Base-by-base conservation (phyloP, 1,139 yeast species). In the Yamadazyma membranifaciens region DNA sequence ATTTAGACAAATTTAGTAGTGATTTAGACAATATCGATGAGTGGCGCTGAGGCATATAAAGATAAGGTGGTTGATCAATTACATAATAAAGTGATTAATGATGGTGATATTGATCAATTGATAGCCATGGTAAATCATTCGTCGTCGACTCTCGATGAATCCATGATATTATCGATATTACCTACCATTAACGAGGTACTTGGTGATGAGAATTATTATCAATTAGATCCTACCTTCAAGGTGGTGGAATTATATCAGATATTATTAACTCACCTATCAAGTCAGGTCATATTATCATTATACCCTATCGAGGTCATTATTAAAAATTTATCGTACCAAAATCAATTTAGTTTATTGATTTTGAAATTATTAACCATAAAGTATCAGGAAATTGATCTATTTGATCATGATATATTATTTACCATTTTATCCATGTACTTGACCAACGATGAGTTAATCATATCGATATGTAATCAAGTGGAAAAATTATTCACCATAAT, bases 241-340 rank as follows among this genome's bases (percentile, higher is more conserved):
- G 42, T 60, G 3, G 42, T 63, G 3, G 52, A 48, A 7, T 49
- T 66, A 11, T 51, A 62, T 25, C 60, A 55, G 27, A 46, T 52
- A 7, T 37, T 67, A 1, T 43, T 67, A 15, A 30, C 49, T 7
- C 41, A 41, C 17, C 37, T 61, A 15, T 41, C 51, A 2, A 55
- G 60, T 37, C 40, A 43, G 4, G 46, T 52, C 5, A 50, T 65
- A 15, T 36, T 57, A 24, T 31, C 39, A 11, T 42, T 51, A 26
- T 66, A 60, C 37, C 55, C 67, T 0, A 10, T 41, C 5, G 56
- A 59, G 7, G 52, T 51, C 31, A 60, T 66, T 4, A 31, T 54
- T 2, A 50, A 49, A 4, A 49, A 48, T 40, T 32, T 45, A 27
- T 26, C 31, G 33, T 43, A 40, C 17, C 38, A 41, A 32, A 46